Percentiles rank a stretch among this genome's conserved stretches.
phyloP scores from a whole-genome alignment of 179 eudicot genomes.

The Pouteria campechiana region DNA sequence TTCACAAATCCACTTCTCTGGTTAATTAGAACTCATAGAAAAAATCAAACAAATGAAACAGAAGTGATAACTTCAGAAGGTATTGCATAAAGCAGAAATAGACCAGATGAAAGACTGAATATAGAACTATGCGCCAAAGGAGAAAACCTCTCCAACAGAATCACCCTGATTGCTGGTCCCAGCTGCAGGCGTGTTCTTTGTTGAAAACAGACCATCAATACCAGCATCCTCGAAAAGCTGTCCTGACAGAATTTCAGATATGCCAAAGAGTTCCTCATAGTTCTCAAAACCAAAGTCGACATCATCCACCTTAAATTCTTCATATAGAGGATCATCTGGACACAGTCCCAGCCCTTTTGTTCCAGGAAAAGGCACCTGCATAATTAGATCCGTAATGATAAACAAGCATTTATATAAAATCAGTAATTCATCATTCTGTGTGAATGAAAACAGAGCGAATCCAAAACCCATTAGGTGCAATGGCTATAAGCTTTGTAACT shows the following conservation, averaged over 20 bases:
- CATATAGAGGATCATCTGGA: slow-evolving; percentile 43
- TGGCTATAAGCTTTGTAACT: too few species aligned
- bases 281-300: slow-evolving; percentile 67
- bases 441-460: too few species aligned
- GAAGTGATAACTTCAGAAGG: too few species aligned
- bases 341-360: slow-evolving; percentile 28
- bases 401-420: too few species aligned
- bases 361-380: slow-evolving; percentile 34
- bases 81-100: too few species aligned
- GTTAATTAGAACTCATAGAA: too few species aligned
- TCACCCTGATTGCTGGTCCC: slow-evolving; percentile 31
- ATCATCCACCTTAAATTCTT: slow-evolving; percentile 67
- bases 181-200: slow-evolving; percentile 24
- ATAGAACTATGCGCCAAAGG: too few species aligned
- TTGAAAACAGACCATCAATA: slow-evolving; percentile 56
- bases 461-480: too few species aligned
- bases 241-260: slow-evolving; percentile 55
- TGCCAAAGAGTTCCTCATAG: slow-evolving; percentile 82
- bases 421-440: neutral
- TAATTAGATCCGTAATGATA: slow-evolving; percentile 3
- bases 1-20: too few species aligned
- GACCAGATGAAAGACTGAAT: too few species aligned
- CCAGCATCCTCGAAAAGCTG: slow-evolving; percentile 71
- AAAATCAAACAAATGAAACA: too few species aligned
- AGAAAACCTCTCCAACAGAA: slow-evolving; percentile 45